phyloP scores from a whole-genome alignment of 371 early-diverging fungal species.

The Mucor mucedo region DNA sequence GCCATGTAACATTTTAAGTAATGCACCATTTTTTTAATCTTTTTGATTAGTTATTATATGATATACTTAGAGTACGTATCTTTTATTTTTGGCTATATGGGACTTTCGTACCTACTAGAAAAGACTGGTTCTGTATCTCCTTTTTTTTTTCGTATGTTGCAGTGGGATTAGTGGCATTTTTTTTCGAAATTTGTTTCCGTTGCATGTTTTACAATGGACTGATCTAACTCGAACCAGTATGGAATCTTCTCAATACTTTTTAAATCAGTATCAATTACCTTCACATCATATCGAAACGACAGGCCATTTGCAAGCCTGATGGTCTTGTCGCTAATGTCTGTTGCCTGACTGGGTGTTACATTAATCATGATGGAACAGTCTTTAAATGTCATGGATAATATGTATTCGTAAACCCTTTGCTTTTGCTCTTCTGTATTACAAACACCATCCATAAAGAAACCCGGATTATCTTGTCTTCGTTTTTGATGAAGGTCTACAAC shows the following conservation, averaged over 20 bases:
- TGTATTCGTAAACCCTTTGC: constrained; percentile 52
- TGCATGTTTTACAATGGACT: constrained; percentile 49
- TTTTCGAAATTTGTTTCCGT: constrained; percentile 15
- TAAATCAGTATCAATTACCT: constrained; percentile 59
- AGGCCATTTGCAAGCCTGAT: neutral
- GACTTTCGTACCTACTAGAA: neutral
- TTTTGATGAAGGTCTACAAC: constrained; percentile 26
- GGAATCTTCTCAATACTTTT: constrained; percentile 54
- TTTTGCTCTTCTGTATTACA: neutral
- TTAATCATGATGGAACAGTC: constrained; percentile 64
- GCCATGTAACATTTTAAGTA: no score
- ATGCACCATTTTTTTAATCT: no score
- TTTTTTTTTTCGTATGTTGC: neutral
- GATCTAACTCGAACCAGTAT: constrained; percentile 53
- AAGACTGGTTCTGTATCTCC: neutral
- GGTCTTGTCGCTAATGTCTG: neutral
- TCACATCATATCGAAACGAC: constrained; percentile 34
- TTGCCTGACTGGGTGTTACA: constrained; percentile 6
- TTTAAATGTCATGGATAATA: constrained; percentile 65
- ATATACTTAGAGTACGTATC: neutral
- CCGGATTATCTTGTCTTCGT: neutral
- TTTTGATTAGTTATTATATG: neutral
- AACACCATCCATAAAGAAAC: neutral
- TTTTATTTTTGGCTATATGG: no score
- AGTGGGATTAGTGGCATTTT: neutral